phyloP scores from a whole-genome alignment of 139 green algal species.

The Chlorella vulgaris region DNA sequence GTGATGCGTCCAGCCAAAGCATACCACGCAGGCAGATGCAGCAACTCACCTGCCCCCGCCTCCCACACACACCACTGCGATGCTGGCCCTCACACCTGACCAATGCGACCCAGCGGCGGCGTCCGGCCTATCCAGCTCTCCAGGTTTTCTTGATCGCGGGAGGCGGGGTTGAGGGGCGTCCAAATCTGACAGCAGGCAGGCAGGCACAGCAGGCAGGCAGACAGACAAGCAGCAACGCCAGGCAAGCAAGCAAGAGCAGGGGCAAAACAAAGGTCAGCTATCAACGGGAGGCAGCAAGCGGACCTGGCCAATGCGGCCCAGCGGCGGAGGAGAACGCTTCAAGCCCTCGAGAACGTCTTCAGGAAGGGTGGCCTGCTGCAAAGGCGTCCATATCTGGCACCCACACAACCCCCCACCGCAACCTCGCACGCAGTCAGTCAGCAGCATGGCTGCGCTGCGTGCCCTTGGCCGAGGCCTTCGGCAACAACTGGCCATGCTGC shows the following conservation, averaged over 20 bases:
- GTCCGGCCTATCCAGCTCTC: not conserved
- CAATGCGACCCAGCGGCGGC: slow-evolving; percentile 32
- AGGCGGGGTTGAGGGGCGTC: slow-evolving; percentile 75
- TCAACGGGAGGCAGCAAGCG: not conserved
- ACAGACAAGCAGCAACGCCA: not conserved
- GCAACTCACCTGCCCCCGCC: too few species aligned
- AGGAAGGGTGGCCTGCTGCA: slow-evolving; percentile 64
- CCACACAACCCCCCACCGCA: not conserved
- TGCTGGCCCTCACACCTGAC: slow-evolving; percentile 8
- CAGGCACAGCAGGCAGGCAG: not conserved
- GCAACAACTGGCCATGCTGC: too few species aligned
- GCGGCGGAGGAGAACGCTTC: not conserved
- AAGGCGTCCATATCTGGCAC: slow-evolving; percentile 71
- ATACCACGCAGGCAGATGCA: not conserved
- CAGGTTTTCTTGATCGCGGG: slow-evolving; percentile 37
- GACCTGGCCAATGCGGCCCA: slow-evolving; percentile 27
- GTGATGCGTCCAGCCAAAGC: too few species aligned
- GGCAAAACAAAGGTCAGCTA: too few species aligned
- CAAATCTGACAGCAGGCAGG: slow-evolving; percentile 54
- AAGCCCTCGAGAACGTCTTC: not conserved
- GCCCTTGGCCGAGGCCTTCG: not conserved
- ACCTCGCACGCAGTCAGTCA: not conserved
- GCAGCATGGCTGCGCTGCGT: too few species aligned
- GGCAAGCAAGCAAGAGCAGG: not conserved
- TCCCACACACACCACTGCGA: too few species aligned